Evolutionary conservation across 202 grass and related monocot species (phyloP), one percentile per base, ranked within the genome.

Genomic region (Alloteropsis angusta): DNA sequence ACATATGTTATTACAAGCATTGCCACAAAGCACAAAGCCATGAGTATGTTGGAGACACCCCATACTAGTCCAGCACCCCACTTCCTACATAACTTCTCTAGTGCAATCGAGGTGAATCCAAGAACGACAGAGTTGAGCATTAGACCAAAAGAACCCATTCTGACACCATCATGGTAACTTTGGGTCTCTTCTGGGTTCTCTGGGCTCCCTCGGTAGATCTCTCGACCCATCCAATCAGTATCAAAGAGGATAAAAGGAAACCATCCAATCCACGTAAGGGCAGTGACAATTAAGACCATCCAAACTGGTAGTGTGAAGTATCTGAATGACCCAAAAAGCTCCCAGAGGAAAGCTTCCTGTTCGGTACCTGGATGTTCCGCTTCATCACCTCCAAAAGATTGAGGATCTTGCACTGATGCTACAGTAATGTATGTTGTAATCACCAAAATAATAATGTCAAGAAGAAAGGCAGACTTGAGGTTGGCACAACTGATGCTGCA

Each of bases 211-310:
- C 86, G 79, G 52, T 93, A 99, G 53, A 99, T 92, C 73, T 99
- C 92, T 34, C 90, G 85, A 16, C 96, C 96, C 92, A 99, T 92
- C 92, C 92, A 99, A 87, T 99, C 96, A 34, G 90, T 99, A 50
- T 99, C 86, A 60, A 99, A 98, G 61, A 99, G 86, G 70, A 90
- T 88, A 71, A 95, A 95, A 21, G 92, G 92, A 61, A 93, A 95
- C 90, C 92, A 95, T 32, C 90, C 96, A 10, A 95, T 75, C 96
- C 95, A 98, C 14, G 92, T 98, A 61, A 98, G 81, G 22, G 90
- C 90, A 37, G 92, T 99, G 46, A 92, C 89, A 71, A 95, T 95
- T 41, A 99, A 63, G 82, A 91, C 96, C 84, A 93, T 95, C 85
- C 88, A 99, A 71, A 99, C 25, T 1, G 96, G 88, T 43, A 92